A percentile compares a stretch with the other conserved stretches of the same genome.
Evolutionary conservation across 371 early-diverging fungal genomes (phyloP).

Genomic region (Chytridiales sp.): DNA sequence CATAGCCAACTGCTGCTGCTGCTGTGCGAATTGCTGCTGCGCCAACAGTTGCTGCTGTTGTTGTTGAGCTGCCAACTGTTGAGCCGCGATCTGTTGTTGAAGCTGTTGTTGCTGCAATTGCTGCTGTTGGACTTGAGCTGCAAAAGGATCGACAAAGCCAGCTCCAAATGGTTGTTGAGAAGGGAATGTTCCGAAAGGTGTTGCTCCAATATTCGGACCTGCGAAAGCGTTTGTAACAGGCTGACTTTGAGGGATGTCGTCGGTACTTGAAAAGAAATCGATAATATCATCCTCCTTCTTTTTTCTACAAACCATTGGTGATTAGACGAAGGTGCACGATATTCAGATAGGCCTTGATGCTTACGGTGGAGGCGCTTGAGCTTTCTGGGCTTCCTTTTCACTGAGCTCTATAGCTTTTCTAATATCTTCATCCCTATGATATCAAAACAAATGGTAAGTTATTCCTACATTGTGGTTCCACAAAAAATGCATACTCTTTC

Average conservation of each 20-base stretch:
- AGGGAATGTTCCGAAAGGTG: constrained; percentile 1
- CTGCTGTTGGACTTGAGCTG: constrained; percentile 57
- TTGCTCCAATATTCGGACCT: background rate
- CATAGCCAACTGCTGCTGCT: constrained; percentile 15
- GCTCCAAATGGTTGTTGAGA: constrained; percentile 38
- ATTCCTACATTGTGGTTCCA: background rate
- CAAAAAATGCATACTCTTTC: constrained; percentile 38
- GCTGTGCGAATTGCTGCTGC: constrained; percentile 38
- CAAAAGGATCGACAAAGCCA: constrained; percentile 43
- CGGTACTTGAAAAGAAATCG: constrained; percentile 54
- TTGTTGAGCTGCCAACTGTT: constrained; percentile 25
- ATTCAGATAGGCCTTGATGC: too few relatives aligned
- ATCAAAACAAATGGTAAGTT: background rate
- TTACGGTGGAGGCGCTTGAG: constrained; percentile 11
- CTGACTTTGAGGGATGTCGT: constrained; percentile 34
- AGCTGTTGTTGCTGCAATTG: constrained; percentile 50
- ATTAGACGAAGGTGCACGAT: too few relatives aligned
- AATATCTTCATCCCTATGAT: constrained; percentile 44
- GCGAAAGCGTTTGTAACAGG: constrained; percentile 38
- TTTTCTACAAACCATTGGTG: too few relatives aligned
- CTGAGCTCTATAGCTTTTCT: constrained; percentile 64
- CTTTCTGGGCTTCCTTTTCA: constrained; percentile 50
- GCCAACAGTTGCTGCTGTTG: constrained; percentile 8
- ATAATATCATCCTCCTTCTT: constrained; percentile 35
- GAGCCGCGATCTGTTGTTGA: constrained; percentile 24